Evolutionary conservation across 73 alveolate genomes (phyloP).

Genomic region (Tetrahymena elliotti): DNA sequence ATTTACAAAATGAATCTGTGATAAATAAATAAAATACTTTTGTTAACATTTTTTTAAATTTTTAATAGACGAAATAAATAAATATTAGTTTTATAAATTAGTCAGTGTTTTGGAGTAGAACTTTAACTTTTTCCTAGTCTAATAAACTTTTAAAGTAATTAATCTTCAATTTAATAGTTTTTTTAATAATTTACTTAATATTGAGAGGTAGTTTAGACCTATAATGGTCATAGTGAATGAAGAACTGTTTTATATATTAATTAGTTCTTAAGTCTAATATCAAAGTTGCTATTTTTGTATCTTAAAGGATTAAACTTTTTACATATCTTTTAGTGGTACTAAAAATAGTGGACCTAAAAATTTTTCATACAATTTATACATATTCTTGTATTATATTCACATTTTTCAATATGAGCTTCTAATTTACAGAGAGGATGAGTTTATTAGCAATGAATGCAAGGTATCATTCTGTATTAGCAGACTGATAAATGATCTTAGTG

Average conservation of each 20-base stretch:
- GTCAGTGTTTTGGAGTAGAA: not conserved
- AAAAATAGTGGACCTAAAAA: not conserved
- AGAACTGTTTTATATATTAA: not conserved
- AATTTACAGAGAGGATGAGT: not conserved
- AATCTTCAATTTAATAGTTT: not conserved
- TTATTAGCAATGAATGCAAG: not conserved
- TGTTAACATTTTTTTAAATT: too few species aligned
- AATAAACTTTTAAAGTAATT: not conserved
- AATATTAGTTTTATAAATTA: too few species aligned
- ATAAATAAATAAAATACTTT: too few species aligned
- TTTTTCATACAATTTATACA: not conserved
- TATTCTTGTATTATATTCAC: not conserved
- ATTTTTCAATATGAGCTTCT: not conserved
- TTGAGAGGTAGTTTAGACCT: not conserved
- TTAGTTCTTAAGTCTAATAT: not conserved
- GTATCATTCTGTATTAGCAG: not conserved
- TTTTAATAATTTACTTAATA: not conserved
- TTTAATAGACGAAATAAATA: not conserved
- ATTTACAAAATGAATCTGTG: too few species aligned
- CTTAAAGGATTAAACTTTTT: not conserved
- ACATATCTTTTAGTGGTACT: not conserved
- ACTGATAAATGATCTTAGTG: not conserved
- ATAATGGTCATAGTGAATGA: not conserved
- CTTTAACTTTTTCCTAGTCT: not conserved
- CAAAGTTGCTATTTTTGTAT: not conserved